Evolutionary conservation across 192 early-diverging fungal genomes (phyloP), one percentile per base, ranked within the genome.

Genomic region (Coemansia javaensis): DNA sequence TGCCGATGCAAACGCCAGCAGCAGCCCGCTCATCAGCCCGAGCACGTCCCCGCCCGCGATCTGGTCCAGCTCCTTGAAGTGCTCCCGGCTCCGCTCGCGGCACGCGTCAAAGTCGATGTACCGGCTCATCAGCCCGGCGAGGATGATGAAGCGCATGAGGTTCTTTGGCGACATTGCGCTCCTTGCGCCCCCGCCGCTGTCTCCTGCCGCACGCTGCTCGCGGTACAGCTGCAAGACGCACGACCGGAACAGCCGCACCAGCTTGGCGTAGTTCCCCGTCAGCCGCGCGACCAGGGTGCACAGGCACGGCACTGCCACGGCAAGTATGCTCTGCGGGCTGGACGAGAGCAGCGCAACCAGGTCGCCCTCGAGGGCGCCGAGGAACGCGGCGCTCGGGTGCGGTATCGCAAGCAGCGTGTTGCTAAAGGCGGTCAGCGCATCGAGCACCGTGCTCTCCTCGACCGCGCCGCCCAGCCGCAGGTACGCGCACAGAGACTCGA

Each of bases 51-150:
- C 63, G 18, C 38, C 37, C 4, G 48, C 41, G 16, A 70, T 33
- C 37, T 51, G 66, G 2, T 69, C 57, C 18, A 83, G 44, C 17
- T 70, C 56, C 40, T 45, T 53, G 28, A 77, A 76, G 25, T 59
- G 44, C 9, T 56, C 57, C 28, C 17, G 53, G 4, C 77, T 58
- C 24, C 66, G 49, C 21, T 50, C 22, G 6, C 68, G 63, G 20
- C 77, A 56, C 32, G 53, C n/a, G 40, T 90, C 88, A 78, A 93
- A 93, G 39, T 88, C 80, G 80, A 88, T 91, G 46, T 90, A 59
- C 22, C 85, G 79, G 33, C 85, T 84, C 6, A 90, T 47, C 33
- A 88, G 59, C 12, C 85, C 84, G 8, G 80, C 73, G 25, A 96
- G 80, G 8, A 87, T 79, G 42, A 90, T 63, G n/a, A 90, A 77